Evolutionary conservation across 306 rosid genomes (phyloP), one percentile per base, ranked within the genome.

Genomic region (Bauhinia variegata): DNA sequence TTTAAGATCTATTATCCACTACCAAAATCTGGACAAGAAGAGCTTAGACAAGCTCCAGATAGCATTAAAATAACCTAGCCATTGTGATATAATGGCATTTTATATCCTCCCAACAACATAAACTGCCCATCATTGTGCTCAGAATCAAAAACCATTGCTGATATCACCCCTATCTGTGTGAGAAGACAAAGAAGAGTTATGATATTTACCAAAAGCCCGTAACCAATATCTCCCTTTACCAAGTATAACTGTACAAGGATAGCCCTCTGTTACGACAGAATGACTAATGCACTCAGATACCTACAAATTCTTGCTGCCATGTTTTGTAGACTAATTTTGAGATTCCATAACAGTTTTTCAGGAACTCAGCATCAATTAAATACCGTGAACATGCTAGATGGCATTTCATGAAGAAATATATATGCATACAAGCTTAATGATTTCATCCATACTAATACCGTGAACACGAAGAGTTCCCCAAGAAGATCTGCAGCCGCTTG

Each of bases 401-500:
- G 64, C 75, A 75, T 52, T 64, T 19, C 11, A 44, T 30, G 66
- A 37, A 33, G 38, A 38, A 15, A 3, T n/a, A n/a, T n/a, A 36
- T 8, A 15, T 4, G 51, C 23, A 42, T 18, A 71, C 17, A 50
- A 60, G 6, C 41, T 37, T 8, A 17, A 15, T 49, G n/a, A 23
- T 14, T n/a, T n/a, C 12, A 33, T 12, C 4, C n/a, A 58, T 10
- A 48, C 11, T 2, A 63, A 30, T 83, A 90, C 96, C 65, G 81
- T 48, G 83, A 91, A 91, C 13, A 91, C 91, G 28, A 91, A 88
- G 53, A 88, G 66, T 38, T 91, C 97, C 53, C 95, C 92, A 5
- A 88, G 74, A 51, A 91, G 80, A 75, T 91, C 97, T 17, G 95
- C 91, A 7, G 97, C 97, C 12, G 86, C 89, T 65, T 88, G 91